Evolutionary conservation across 1,139 yeast species (phyloP), one percentile per base, ranked within the genome.

Genomic region (Hansenula lynferdii): DNA sequence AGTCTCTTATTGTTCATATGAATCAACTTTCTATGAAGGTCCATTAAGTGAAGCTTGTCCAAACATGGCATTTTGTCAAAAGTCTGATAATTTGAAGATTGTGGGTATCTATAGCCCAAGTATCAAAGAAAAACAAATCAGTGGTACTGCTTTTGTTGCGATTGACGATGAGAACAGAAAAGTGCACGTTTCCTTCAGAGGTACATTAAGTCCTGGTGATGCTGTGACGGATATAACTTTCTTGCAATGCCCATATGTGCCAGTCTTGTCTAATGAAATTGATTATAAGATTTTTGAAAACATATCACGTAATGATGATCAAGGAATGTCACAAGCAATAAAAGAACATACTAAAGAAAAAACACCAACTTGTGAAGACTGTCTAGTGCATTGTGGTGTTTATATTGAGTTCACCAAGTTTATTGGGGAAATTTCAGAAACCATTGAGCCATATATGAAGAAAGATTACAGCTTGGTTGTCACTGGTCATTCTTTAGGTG

Each of bases 401-500:
- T 55, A 60, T 30, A 33, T 46, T 38, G 63, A 68, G 3, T 70
- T 74, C 41, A 41, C 69, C 18, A 57, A 57, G 38, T 67, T 70
- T 30, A 64, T 72, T 43, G 29, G 60, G 54, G 11, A 58, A 57
- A n/a, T 63, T 69, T 38, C 51, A 65, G 22, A 54, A 53, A 15
- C 62, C 62, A 14, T 62, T 69, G 11, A 60, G 61, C 34, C 49
- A 49, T 18, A 53, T 50, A 41, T 72, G 43, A 54, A 56, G 41
- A 35, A 51, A 56, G 68, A 67, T 20, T 80, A 77, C 53, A 57
- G 65, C 30, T 45, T 81, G 14, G 66, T 73, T 4, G 67, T 81
- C 3, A 62, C 76, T 2, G 92, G 92, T 0, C 92, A 83, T 58
- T 82, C 90, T 0, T 57, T 83, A 23, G 94, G 92, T 2, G 92